These are phyloP conservation scores for Leishmania turanica DNA, from an alignment of 208 protist genomes.

Conservation along the genomic window DNA sequence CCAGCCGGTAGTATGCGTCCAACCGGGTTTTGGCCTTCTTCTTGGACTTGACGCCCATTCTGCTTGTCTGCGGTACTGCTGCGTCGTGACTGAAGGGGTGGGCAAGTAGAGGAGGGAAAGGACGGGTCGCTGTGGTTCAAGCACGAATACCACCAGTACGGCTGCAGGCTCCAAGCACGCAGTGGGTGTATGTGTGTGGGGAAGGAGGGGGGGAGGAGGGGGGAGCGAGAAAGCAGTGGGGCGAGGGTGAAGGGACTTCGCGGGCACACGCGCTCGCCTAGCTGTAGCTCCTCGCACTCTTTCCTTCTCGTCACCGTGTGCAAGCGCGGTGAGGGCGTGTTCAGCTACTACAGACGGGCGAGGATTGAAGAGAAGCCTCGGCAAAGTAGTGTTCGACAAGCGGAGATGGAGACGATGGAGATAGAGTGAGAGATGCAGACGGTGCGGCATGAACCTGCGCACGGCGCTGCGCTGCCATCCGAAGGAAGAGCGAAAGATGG, in stretches of 20 bases:
- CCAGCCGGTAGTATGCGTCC: slow-evolving; percentile 98
- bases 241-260: neutral
- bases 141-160: neutral
- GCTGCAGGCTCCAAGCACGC: neutral
- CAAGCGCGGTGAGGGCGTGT: neutral
- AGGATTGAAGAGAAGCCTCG: neutral
- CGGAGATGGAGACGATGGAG: neutral
- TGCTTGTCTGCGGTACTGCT: neutral
- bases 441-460: neutral
- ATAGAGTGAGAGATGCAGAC: neutral
- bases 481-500: neutral
- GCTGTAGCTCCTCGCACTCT: neutral
- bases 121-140: neutral
- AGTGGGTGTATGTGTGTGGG: neutral
- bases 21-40: slow-evolving; percentile 93
- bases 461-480: neutral
- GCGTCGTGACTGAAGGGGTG: neutral
- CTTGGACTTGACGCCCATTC: slow-evolving; percentile 91
- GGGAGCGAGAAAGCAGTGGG: neutral
- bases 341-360: neutral
- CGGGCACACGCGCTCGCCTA: neutral
- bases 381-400: neutral
- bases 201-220: neutral
- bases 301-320: neutral
- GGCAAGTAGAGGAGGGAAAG: neutral